Evolutionary conservation across 2,329 filamentous ascomycete genomes (phyloP).

Genomic region (Aspergillus chevalieri): DNA sequence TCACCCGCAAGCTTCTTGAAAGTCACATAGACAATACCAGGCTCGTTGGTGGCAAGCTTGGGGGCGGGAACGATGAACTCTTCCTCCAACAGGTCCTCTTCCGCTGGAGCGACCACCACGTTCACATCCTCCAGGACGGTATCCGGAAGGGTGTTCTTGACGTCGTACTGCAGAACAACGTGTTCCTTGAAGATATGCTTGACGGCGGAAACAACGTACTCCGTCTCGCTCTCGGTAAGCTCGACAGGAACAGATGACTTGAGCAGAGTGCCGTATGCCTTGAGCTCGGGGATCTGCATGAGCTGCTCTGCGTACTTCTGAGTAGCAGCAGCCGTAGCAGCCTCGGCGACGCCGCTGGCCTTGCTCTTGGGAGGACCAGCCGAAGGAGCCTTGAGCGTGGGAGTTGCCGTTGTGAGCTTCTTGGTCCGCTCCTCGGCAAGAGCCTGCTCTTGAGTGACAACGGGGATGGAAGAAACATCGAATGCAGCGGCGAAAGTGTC

Average conservation of each 20-base stretch:
- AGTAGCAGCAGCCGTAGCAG: constrained; percentile 69
- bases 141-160: constrained; percentile 93
- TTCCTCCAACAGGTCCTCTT: constrained; percentile 70
- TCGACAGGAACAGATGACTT: constrained; percentile 84
- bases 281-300: constrained; percentile 82
- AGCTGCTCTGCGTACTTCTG: constrained; percentile 88
- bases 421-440: constrained; percentile 93
- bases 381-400: constrained; percentile 89
- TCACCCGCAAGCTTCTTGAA: constrained; percentile 80
- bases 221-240: constrained; percentile 92
- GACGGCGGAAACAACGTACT: constrained; percentile 88
- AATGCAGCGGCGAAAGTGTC: constrained; percentile 78
- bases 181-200: constrained; percentile 99
- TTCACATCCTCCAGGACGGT: constrained; percentile 87
- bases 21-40: constrained; percentile 89
- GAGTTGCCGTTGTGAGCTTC: constrained; percentile 89
- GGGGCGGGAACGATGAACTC: constrained; percentile 90
- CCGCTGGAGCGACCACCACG: constrained; percentile 69
- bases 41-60: constrained; percentile 74
- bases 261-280: constrained; percentile 80
- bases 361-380: constrained; percentile 68
- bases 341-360: constrained; percentile 63
- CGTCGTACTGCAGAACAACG: constrained; percentile 89
- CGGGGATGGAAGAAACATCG: constrained; percentile 82
- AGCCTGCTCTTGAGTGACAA: constrained; percentile 92